These are phyloP conservation scores for Penicillium sp. DNA, from an alignment of 2,329 filamentous ascomycete species.

Conservation along the genomic window DNA sequence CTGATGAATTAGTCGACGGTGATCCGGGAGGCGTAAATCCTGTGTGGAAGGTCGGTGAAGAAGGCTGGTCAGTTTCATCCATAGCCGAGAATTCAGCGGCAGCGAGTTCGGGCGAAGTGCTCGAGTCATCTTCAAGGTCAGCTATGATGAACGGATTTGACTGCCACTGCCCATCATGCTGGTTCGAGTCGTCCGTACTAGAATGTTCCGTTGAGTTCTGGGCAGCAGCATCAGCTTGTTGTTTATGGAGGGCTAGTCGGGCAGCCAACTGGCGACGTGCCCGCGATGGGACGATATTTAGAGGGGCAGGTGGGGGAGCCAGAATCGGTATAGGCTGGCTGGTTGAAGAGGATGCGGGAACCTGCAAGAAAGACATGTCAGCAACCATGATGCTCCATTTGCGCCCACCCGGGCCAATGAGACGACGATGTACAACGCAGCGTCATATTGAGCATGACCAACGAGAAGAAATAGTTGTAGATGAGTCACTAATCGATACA, in stretches of 20 bases:
- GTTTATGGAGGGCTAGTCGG: slow-evolving; percentile 71
- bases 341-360: slow-evolving; percentile 19
- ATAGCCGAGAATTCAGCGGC: slow-evolving; percentile 28
- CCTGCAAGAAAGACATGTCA: slow-evolving; percentile 18
- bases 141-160: slow-evolving; percentile 37
- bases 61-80: slow-evolving; percentile 25
- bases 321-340: slow-evolving; percentile 44
- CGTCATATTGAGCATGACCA: not conserved
- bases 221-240: slow-evolving; percentile 51
- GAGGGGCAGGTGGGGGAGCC: slow-evolving; percentile 64
- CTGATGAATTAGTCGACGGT: slow-evolving; percentile 40
- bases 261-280: slow-evolving; percentile 88
- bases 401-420: not conserved
- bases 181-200: not conserved
- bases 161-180: slow-evolving; percentile 28
- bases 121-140: slow-evolving; percentile 32
- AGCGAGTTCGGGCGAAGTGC: slow-evolving; percentile 27
- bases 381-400: slow-evolving; percentile 17
- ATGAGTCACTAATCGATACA: not conserved
- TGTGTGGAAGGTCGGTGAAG: slow-evolving; percentile 33
- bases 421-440: not conserved
- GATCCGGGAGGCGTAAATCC: slow-evolving; percentile 38
- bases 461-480: not conserved
- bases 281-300: slow-evolving; percentile 81
- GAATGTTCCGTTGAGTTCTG: slow-evolving; percentile 7